A percentile compares a stretch with the other conserved stretches of the same genome.
phyloP scores from a whole-genome alignment of 768 basidiomycete genomes.

The Lentinula sp. region DNA sequence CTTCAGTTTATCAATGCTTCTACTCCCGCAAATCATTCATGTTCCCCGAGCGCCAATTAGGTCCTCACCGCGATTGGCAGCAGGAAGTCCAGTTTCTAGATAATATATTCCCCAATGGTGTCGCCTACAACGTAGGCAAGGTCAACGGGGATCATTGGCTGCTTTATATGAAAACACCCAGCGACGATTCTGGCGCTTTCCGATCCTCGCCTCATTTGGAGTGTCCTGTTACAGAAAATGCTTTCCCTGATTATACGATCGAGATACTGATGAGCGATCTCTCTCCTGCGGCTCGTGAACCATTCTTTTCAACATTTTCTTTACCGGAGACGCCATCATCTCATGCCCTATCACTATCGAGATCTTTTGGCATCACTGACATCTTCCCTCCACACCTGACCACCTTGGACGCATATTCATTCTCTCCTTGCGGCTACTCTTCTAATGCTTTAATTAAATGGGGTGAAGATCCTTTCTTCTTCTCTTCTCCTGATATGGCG shows the following conservation, averaged over 20 bases:
- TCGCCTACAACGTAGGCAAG: constrained; percentile 95
- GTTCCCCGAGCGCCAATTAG: constrained; percentile 94
- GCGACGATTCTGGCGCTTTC: constrained; percentile 15
- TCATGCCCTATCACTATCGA: constrained; percentile 58
- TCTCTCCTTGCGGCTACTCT: constrained; percentile 93
- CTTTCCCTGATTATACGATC: constrained; percentile 80
- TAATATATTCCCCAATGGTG: constrained; percentile 78
- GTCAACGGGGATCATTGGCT: constrained; percentile 99
- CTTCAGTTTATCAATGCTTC: constrained; percentile 83
- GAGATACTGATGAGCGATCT: constrained; percentile 98
- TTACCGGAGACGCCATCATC: constrained; percentile 35
- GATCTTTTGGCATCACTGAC: constrained; percentile 68
- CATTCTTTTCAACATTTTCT: constrained; percentile 57
- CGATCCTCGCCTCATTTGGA: constrained; percentile 10
- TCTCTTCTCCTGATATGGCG: constrained; percentile 8
- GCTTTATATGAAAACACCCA: constrained; percentile 80
- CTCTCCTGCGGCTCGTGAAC: constrained; percentile 61
- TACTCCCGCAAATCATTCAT: constrained; percentile 99
- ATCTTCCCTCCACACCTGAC: constrained; percentile 80
- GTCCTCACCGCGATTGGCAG: constrained; percentile 92
- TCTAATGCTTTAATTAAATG: constrained; percentile 84
- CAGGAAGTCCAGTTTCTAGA: constrained; percentile 91
- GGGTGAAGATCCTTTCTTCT: constrained; percentile 31
- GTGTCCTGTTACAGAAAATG: constrained; percentile 14
- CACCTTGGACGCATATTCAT: constrained; percentile 87